phyloP scores from a whole-genome alignment of 345 rosid species.

The Bruguiera parviflora region DNA sequence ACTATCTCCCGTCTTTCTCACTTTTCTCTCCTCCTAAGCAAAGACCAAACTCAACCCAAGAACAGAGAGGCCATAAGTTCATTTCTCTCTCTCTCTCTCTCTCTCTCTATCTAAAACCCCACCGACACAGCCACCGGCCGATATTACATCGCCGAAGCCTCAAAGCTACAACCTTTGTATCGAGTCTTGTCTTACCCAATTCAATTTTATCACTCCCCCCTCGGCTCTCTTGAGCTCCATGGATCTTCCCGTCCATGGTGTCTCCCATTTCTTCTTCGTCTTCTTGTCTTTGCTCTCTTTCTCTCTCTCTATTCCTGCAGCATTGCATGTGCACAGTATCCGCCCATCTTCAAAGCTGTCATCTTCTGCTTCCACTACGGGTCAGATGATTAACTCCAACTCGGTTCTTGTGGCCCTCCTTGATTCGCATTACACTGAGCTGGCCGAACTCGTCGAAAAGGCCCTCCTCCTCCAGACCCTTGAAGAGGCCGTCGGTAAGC shows the following conservation, averaged over 20 bases:
- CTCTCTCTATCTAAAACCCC: too few species aligned
- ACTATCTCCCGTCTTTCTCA: neutral
- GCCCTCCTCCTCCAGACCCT: conserved; percentile 35
- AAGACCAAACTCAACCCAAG: neutral
- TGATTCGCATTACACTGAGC: conserved; percentile 35
- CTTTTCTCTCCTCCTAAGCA: conserved; percentile 10
- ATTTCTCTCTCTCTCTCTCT: neutral
- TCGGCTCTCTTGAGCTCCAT: conserved; percentile 36
- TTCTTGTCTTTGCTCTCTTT: conserved; percentile 24
- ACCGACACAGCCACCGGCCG: too few species aligned
- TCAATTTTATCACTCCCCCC: neutral
- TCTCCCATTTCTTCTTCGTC: conserved; percentile 24
- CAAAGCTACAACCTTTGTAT: too few species aligned
- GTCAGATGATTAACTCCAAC: conserved; percentile 20
- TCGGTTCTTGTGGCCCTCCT: conserved; percentile 37
- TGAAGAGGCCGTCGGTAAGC: conserved; percentile 29
- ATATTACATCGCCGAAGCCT: too few species aligned
- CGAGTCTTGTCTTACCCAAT: too few species aligned
- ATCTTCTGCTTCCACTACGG: conserved; percentile 10
- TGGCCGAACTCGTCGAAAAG: conserved; percentile 34
- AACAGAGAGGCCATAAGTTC: neutral
- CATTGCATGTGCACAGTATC: conserved; percentile 42
- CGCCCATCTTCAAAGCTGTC: conserved; percentile 18
- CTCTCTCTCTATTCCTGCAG: conserved; percentile 35
- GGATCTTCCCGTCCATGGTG: conserved; percentile 47